A percentile compares a stretch with the other conserved stretches of the same genome.
Conservation (phyloP, 495 filamentous ascomycete genomes). For the Aspergillus cavernicola region DNA sequence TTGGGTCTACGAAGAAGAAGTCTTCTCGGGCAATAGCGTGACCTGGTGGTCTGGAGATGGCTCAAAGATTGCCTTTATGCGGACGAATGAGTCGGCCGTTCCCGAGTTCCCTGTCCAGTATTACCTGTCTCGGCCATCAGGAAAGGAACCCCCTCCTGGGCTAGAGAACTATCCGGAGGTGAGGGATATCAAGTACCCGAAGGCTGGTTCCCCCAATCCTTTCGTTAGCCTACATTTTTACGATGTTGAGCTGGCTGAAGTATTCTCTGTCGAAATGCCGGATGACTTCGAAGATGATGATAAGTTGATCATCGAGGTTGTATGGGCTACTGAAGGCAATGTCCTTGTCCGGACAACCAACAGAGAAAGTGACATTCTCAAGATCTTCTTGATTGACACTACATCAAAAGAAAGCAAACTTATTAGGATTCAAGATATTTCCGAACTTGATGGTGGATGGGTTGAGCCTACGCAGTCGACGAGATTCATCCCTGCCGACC, state of each 20-base stretch:
- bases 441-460: slow-evolving; percentile 88
- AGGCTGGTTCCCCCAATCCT: slow-evolving; percentile 91
- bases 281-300: slow-evolving; percentile 77
- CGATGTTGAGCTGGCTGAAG: slow-evolving; percentile 73
- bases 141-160: slow-evolving; percentile 62
- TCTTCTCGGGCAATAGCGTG: slow-evolving; percentile 73
- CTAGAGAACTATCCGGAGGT: slow-evolving; percentile 90
- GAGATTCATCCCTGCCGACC: slow-evolving; percentile 80
- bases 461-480: slow-evolving; percentile 91
- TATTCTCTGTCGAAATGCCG: slow-evolving; percentile 73
- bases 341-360: slow-evolving; percentile 89
- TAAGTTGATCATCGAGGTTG: slow-evolving; percentile 85
- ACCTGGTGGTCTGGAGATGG: slow-evolving; percentile 95
- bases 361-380: slow-evolving; percentile 85
- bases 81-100: slow-evolving; percentile 87
- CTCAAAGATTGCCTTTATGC: slow-evolving; percentile 81
- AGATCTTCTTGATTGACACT: slow-evolving; percentile 85
- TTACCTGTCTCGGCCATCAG: slow-evolving; percentile 84
- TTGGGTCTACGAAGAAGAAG: slow-evolving; percentile 99
- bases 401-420: slow-evolving; percentile 67
- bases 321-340: slow-evolving; percentile 79
- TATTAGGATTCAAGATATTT: slow-evolving; percentile 72
- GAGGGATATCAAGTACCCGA: slow-evolving; percentile 92
- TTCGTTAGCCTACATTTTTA: slow-evolving; percentile 85
- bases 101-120: slow-evolving; percentile 94